Percentiles rank a stretch among this genome's conserved stretches.
These are phyloP conservation scores for Erysimum cheiranthoides DNA, from an alignment of 345 rosid species.

Conservation along the genomic window DNA sequence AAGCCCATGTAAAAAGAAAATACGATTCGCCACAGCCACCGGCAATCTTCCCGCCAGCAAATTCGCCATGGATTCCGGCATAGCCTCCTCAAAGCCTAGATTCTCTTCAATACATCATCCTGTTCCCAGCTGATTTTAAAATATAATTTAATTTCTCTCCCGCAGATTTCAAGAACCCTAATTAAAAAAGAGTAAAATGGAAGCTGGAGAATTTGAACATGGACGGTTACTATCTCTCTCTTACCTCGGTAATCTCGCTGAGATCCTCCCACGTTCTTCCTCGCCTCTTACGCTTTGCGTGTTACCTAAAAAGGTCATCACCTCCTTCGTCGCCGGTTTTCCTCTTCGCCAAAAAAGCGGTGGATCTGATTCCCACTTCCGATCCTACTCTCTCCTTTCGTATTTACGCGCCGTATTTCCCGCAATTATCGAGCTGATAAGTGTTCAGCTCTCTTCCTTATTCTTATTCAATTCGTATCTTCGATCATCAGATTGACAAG, in stretches of 20 bases:
- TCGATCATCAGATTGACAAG: not conserved
- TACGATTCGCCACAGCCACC: not conserved
- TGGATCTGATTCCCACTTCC: constrained; percentile 31
- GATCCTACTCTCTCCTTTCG: constrained; percentile 20
- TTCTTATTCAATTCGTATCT: not conserved
- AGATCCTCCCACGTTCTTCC: constrained; percentile 42
- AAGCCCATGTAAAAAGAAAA: not conserved
- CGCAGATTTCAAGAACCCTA: constrained; percentile 31
- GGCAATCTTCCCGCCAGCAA: constrained; percentile 41
- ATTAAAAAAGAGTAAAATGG: constrained; percentile 13
- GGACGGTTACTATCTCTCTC: constrained; percentile 43
- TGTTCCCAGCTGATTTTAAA: not conserved
- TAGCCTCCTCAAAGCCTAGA: constrained; percentile 14
- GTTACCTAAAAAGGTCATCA: constrained; percentile 48
- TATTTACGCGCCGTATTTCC: constrained; percentile 23
- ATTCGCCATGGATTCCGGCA: constrained; percentile 46
- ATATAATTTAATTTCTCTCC: not conserved
- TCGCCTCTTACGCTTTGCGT: constrained; percentile 60
- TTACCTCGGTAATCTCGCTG: constrained; percentile 43
- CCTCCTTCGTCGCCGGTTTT: constrained; percentile 39
- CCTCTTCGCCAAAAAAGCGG: constrained; percentile 25
- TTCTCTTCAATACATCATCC: not conserved
- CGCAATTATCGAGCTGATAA: constrained; percentile 26
- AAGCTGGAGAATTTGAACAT: constrained; percentile 32
- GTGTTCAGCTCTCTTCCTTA: constrained; percentile 1